phyloP scores from a whole-genome alignment of 1,284 basidiomycete species.

The Pholiota adiposa region DNA sequence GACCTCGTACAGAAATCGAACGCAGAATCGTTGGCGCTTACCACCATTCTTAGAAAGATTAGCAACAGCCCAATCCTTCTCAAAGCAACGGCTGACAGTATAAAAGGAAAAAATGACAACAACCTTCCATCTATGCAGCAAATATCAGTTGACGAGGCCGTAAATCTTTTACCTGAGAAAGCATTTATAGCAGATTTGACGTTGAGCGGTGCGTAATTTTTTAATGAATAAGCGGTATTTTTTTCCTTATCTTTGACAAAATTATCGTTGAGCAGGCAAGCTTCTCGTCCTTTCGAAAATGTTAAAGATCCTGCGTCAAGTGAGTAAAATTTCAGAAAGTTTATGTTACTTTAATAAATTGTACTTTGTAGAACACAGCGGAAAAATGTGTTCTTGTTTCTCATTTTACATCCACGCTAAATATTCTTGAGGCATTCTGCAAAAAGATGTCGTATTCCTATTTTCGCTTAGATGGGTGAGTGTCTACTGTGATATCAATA shows the following conservation, averaged over 20 bases:
- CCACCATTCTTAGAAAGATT: constrained; percentile 84
- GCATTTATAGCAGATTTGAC: constrained; percentile 71
- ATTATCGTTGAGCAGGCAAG: constrained; percentile 65
- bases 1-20: constrained; percentile 69
- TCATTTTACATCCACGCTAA: constrained; percentile 89
- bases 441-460: constrained; percentile 78
- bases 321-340: constrained; percentile 29
- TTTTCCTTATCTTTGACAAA: too few species aligned
- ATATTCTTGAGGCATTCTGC: constrained; percentile 90
- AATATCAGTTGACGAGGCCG: constrained; percentile 63
- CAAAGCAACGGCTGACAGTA: constrained; percentile 71
- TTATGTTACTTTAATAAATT: constrained; percentile 1
- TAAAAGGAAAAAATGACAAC: constrained; percentile 48
- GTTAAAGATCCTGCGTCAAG: constrained; percentile 67
- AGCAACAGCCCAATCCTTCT: constrained; percentile 93
- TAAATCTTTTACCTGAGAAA: constrained; percentile 68
- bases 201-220: constrained; percentile 64
- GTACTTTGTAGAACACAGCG: constrained; percentile 60
- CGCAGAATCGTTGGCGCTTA: constrained; percentile 83
- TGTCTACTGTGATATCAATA: too few species aligned
- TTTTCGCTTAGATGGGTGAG: constrained; percentile 91
- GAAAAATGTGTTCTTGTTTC: constrained; percentile 96
- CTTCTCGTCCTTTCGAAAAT: constrained; percentile 78
- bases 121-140: constrained; percentile 42
- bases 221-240: not conserved